phyloP scores from a whole-genome alignment of 2,329 filamentous ascomycete genomes.

The Neopestalotiopsis rosae region DNA sequence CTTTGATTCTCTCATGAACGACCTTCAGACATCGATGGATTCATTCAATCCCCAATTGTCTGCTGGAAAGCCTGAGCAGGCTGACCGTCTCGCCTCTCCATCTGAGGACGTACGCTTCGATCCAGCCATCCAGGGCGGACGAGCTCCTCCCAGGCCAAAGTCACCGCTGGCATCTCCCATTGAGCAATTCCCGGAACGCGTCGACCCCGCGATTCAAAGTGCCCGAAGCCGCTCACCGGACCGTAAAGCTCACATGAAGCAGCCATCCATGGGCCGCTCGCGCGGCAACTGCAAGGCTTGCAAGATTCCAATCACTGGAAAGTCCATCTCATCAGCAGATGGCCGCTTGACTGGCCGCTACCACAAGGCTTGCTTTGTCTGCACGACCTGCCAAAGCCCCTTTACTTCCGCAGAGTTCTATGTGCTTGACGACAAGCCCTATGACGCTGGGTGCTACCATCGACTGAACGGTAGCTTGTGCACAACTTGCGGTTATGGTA shows the following conservation, averaged over 20 bases:
- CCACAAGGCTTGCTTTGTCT: constrained; percentile 94
- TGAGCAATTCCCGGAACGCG: constrained; percentile 2
- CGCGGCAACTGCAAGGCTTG: constrained; percentile 88
- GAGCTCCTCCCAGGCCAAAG: constrained; percentile 17
- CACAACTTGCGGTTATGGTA: constrained; percentile 77
- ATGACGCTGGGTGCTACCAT: constrained; percentile 93
- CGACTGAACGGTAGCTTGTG: constrained; percentile 88
- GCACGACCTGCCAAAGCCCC: constrained; percentile 78
- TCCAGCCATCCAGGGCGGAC: constrained; percentile 32
- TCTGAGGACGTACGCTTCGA: constrained; percentile 35
- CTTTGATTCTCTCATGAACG: constrained; percentile 56
- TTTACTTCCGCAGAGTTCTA: constrained; percentile 93
- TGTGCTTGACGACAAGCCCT: constrained; percentile 84
- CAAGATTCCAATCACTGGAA: constrained; percentile 77
- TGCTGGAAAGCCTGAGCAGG: constrained; percentile 24
- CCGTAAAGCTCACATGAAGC: constrained; percentile 42
- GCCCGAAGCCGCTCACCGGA: constrained; percentile 31
- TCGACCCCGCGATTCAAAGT: constrained; percentile 24
- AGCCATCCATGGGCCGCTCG: constrained; percentile 46
- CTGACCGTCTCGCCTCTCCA: constrained; percentile 17
- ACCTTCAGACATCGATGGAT: constrained; percentile 59
- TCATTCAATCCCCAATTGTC: constrained; percentile 38
- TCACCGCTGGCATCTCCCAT: constrained; percentile 26
- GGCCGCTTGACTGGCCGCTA: constrained; percentile 91
- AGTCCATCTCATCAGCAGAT: constrained; percentile 92